Evolutionary conservation across 2,329 filamentous ascomycete genomes (phyloP).

Genomic region (Xylariaceae sp.): DNA sequence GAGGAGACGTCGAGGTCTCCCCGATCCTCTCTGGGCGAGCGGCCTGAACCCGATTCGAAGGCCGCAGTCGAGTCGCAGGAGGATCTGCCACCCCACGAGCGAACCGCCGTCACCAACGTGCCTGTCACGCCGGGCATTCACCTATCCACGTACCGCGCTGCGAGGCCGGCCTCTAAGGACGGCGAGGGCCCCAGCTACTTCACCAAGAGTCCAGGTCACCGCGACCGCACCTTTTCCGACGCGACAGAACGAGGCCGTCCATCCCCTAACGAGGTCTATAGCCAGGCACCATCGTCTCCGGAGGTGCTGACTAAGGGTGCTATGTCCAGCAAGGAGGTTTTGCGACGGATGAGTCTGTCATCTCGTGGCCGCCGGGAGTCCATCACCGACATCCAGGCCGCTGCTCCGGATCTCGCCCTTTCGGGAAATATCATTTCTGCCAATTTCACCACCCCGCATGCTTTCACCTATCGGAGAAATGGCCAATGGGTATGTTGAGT

Average conservation of each 20-base stretch:
- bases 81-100: slow-evolving; percentile 28
- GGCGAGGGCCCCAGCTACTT: slow-evolving; percentile 24
- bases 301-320: slow-evolving; percentile 21
- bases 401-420: slow-evolving; percentile 49
- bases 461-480: slow-evolving; percentile 49
- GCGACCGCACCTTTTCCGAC: slow-evolving; percentile 18
- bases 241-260: slow-evolving; percentile 5
- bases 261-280: slow-evolving; percentile 9
- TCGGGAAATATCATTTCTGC: slow-evolving; percentile 61
- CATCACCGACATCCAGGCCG: slow-evolving; percentile 46
- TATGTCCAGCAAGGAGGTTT: slow-evolving; percentile 31
- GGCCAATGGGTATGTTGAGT: slow-evolving; percentile 51
- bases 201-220: slow-evolving; percentile 15
- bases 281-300: slow-evolving; percentile 15
- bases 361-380: slow-evolving; percentile 41
- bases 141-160: slow-evolving; percentile 23
- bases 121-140: slow-evolving; percentile 35
- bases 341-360: slow-evolving; percentile 35
- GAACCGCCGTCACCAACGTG: slow-evolving; percentile 25
- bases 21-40: slow-evolving; percentile 1
- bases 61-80: slow-evolving; percentile 7
- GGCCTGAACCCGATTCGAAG: not conserved
- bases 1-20: slow-evolving; percentile 12
- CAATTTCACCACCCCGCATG: slow-evolving; percentile 56
- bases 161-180: slow-evolving; percentile 11